phyloP scores from a whole-genome alignment of 495 filamentous ascomycete genomes.

The Podospora conica region DNA sequence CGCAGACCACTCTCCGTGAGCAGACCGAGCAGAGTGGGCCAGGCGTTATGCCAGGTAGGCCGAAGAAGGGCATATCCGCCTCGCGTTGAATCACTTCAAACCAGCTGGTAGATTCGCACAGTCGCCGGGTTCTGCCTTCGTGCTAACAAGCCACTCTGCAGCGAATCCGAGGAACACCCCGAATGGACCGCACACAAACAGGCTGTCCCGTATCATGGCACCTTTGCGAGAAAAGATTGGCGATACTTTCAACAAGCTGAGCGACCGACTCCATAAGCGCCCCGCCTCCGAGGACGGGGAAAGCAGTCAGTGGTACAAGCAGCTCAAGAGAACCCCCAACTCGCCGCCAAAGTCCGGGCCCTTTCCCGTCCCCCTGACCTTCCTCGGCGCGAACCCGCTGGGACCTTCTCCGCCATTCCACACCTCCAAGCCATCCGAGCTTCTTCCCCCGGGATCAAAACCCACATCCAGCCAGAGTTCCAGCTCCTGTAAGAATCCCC shows the following conservation, averaged over 20 bases:
- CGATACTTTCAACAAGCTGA: slow-evolving; percentile 11
- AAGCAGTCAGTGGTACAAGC: slow-evolving; percentile 7
- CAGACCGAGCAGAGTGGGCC: neutral
- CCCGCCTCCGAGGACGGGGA: slow-evolving; percentile 12
- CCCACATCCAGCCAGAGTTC: neutral
- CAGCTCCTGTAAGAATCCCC: neutral
- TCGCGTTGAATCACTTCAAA: neutral
- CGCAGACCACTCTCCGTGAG: neutral
- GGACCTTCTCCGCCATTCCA: neutral
- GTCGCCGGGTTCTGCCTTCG: neutral
- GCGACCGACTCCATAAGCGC: slow-evolving; percentile 13
- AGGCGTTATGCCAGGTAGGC: neutral
- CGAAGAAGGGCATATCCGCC: neutral
- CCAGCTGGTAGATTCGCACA: neutral
- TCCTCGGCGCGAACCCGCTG: neutral
- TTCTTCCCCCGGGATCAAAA: neutral
- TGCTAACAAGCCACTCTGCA: neutral
- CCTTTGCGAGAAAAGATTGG: slow-evolving; percentile 12
- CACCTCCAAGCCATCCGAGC: neutral
- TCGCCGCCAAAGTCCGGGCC: neutral
- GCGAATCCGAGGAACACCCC: neutral
- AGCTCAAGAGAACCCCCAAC: slow-evolving; percentile 4
- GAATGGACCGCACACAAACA: neutral
- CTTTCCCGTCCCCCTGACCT: neutral
- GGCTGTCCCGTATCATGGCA: slow-evolving; percentile 10